Percentiles rank a stretch among this genome's conserved stretches.
Evolutionary conservation across 352 stramenopile species (phyloP).

Genomic region (Phytopythium cucurbitacearum): DNA sequence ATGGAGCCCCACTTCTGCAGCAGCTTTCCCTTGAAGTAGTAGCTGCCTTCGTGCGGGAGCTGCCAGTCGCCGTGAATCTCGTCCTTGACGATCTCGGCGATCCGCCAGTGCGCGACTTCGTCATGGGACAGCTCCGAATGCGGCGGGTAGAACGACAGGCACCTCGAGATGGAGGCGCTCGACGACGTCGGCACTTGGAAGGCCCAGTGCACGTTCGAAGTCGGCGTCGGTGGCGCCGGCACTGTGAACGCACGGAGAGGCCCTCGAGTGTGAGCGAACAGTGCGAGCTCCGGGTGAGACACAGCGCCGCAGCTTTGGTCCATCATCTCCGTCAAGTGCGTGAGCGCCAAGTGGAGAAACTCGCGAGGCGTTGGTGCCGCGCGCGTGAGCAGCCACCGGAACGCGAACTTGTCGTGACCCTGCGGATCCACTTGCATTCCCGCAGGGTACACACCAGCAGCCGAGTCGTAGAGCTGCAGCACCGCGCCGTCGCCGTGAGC

Average conservation of each 20-base stretch:
- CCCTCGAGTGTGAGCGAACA: conserved; percentile 74
- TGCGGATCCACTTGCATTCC: conserved; percentile 14
- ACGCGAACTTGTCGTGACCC: conserved; percentile 43
- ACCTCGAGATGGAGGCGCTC: conserved; percentile 36
- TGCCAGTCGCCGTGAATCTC: conserved; percentile 73
- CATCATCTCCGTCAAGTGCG: conserved; percentile 55
- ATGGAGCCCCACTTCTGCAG: conserved; percentile 78
- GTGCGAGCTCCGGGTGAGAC: conserved; percentile 38
- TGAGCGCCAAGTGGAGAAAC: conserved; percentile 69
- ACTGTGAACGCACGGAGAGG: conserved; percentile 57
- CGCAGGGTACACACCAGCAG: conserved; percentile 46
- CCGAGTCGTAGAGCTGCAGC: conserved; percentile 51
- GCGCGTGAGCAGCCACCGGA: conserved; percentile 48
- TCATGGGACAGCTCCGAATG: conserved; percentile 24
- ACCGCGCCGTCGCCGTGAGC: conserved; percentile 27
- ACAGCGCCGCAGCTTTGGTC: conserved; percentile 27
- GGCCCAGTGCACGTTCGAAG: conserved; percentile 31
- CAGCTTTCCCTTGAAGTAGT: conserved; percentile 84
- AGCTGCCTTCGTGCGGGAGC: conserved; percentile 59
- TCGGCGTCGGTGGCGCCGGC: conserved; percentile 1
- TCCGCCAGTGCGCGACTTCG: conserved; percentile 24
- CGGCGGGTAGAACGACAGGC: conserved; percentile 48
- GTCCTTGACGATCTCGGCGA: conserved; percentile 41
- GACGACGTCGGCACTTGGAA: conserved; percentile 38
- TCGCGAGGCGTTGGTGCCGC: background rate